Conservation (phyloP, 2,329 filamentous ascomycete genomes). For the Monosporascus sp. region DNA sequence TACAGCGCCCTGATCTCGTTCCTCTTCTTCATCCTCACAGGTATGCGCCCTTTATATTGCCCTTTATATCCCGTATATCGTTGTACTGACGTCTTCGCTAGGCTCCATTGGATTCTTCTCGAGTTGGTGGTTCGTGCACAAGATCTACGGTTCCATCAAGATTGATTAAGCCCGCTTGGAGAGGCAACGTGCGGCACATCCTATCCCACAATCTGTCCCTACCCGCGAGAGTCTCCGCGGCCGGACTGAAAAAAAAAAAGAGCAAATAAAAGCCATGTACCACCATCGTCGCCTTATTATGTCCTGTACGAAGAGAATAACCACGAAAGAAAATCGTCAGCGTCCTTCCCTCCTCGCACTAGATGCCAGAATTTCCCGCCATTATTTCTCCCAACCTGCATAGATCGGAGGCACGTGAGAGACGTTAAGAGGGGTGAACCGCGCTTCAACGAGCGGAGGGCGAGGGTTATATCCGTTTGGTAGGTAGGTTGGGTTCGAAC, state of each 20-base stretch:
- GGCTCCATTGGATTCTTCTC: slow-evolving; percentile 94
- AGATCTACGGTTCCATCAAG: slow-evolving; percentile 97
- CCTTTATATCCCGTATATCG: neutral
- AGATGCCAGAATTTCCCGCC: too few relatives aligned
- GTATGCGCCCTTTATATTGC: slow-evolving; percentile 51
- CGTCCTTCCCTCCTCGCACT: too few relatives aligned
- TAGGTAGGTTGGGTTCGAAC: neutral
- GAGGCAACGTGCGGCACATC: neutral
- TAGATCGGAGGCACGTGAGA: too few relatives aligned
- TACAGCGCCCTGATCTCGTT: slow-evolving; percentile 88
- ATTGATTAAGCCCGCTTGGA: slow-evolving; percentile 60
- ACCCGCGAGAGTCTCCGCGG: neutral
- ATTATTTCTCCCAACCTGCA: too few relatives aligned
- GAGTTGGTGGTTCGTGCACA: slow-evolving; percentile 89
- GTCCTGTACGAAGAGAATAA: neutral
- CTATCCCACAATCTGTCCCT: too few relatives aligned
- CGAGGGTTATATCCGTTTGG: too few relatives aligned
- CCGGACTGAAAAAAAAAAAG: neutral
- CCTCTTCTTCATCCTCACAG: slow-evolving; percentile 88
- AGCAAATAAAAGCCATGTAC: neutral
- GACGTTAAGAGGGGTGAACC: too few relatives aligned
- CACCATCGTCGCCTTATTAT: neutral
- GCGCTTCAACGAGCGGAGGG: too few relatives aligned
- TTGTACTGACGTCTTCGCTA: slow-evolving; percentile 31
- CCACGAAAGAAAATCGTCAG: neutral